phyloP scores from a whole-genome alignment of 495 filamentous ascomycete genomes.

The Lasiosphaeria hispida region DNA sequence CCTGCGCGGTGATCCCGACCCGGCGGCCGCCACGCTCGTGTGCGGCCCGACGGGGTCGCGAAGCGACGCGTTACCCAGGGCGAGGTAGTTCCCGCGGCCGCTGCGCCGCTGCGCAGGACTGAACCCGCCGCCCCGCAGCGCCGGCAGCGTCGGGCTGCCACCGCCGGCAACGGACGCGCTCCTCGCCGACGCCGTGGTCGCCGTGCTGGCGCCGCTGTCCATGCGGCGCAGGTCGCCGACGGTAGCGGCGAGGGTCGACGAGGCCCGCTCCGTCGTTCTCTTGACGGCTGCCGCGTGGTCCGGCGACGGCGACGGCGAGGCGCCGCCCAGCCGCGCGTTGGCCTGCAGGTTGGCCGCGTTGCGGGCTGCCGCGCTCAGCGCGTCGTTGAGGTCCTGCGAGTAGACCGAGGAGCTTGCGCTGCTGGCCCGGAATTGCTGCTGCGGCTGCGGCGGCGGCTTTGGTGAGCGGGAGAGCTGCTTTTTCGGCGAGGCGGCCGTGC shows the following conservation, averaged over 20 bases:
- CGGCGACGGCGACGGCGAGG: constrained; percentile 3
- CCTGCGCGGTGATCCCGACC: background rate
- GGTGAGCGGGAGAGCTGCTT: too few species aligned
- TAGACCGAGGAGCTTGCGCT: too few species aligned
- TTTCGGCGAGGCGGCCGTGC: too few species aligned
- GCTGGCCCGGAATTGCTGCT: too few species aligned
- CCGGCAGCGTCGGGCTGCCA: background rate
- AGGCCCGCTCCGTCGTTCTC: constrained; percentile 1
- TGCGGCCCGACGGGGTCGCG: background rate
- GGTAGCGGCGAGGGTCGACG: constrained; percentile 10
- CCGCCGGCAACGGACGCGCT: too few species aligned
- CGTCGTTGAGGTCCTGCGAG: too few species aligned
- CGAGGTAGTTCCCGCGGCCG: background rate
- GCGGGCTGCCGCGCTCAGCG: too few species aligned
- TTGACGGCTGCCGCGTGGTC: background rate
- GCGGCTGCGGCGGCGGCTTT: too few species aligned
- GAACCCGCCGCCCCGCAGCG: background rate
- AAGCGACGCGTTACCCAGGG: background rate
- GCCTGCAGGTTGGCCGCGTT: too few species aligned
- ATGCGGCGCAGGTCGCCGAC: constrained; percentile 27
- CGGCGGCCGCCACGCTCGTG: too few species aligned
- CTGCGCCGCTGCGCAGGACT: background rate
- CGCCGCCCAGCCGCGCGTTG: too few species aligned
- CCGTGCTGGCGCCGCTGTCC: constrained; percentile 24
- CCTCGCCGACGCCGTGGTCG: constrained; percentile 9